These are phyloP conservation scores for Biscogniauxia marginata DNA, from an alignment of 2,329 filamentous ascomycete genomes.

Conservation along the genomic window DNA sequence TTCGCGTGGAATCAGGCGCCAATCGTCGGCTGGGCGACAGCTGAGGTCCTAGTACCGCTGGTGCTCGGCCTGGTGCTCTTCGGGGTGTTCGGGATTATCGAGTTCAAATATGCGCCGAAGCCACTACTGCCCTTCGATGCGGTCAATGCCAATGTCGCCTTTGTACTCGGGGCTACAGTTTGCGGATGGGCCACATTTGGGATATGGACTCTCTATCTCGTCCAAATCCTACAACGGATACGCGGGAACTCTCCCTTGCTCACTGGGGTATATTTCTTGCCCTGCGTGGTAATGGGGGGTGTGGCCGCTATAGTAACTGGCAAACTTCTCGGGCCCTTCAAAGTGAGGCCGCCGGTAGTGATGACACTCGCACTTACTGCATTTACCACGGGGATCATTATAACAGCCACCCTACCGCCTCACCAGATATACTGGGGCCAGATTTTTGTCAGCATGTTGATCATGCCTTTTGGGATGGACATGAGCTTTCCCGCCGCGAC, in stretches of 20 bases:
- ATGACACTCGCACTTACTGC: conserved; percentile 28
- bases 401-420: conserved; percentile 37
- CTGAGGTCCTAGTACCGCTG: conserved; percentile 51
- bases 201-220: conserved; percentile 42
- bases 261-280: conserved; percentile 33
- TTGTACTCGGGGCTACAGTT: conserved; percentile 47
- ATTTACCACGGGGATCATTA: conserved; percentile 24
- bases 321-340: conserved; percentile 24
- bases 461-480: conserved; percentile 55
- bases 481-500: conserved; percentile 56
- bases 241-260: conserved; percentile 33
- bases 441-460: conserved; percentile 46
- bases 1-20: conserved; percentile 60
- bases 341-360: conserved; percentile 20
- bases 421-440: conserved; percentile 54
- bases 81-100: conserved; percentile 49
- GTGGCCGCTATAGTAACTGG: conserved; percentile 30
- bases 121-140: conserved; percentile 52
- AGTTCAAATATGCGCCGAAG: conserved; percentile 39
- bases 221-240: conserved; percentile 38
- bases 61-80: conserved; percentile 51
- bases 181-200: conserved; percentile 45
- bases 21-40: conserved; percentile 49
- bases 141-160: conserved; percentile 45
- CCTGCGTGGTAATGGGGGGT: conserved; percentile 33